These are phyloP conservation scores for Erigeron philadelphicus DNA, from an alignment of 140 eudicot species.

Conservation along the genomic window DNA sequence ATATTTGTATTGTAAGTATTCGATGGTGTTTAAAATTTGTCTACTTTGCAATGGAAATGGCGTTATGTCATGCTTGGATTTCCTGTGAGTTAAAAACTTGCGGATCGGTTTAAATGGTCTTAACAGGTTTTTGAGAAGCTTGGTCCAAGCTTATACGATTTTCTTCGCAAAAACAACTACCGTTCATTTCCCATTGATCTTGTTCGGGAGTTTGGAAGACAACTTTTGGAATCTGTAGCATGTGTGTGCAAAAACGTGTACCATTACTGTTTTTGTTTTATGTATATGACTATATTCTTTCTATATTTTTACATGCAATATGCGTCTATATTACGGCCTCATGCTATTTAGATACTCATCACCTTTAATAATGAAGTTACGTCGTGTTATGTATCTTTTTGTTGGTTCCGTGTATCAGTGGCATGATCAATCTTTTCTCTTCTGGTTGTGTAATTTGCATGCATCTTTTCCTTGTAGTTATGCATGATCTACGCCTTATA, in stretches of 20 bases:
- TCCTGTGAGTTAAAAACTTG: slow-evolving; percentile 61
- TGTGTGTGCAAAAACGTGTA: slow-evolving; percentile 69
- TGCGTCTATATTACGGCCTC: slow-evolving; percentile 14
- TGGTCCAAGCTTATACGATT: slow-evolving; percentile 99
- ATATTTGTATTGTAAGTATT: slow-evolving; percentile 98
- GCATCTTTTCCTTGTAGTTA: slow-evolving; percentile 57
- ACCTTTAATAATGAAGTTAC: neutral
- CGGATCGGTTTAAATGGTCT: slow-evolving; percentile 62
- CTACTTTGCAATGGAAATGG: slow-evolving; percentile 34
- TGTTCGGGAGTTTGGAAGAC: slow-evolving; percentile 99
- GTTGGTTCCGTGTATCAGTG: slow-evolving; percentile 9
- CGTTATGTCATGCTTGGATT: slow-evolving; percentile 37
- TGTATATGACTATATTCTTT: neutral
- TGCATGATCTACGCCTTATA: slow-evolving; percentile 87
- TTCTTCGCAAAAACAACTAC: slow-evolving; percentile 95
- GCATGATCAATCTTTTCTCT: neutral
- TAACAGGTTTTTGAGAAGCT: slow-evolving; percentile 99
- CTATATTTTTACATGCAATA: slow-evolving; percentile 15
- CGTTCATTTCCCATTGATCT: slow-evolving; percentile 99
- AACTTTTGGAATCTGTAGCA: slow-evolving; percentile 99
- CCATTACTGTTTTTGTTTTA: slow-evolving; percentile 32
- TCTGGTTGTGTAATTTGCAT: slow-evolving; percentile 10
- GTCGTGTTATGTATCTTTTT: neutral
- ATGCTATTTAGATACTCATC: neutral
- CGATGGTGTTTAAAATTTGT: slow-evolving; percentile 39